phyloP scores from a whole-genome alignment of 768 basidiomycete species.

The Podaxis sp. region DNA sequence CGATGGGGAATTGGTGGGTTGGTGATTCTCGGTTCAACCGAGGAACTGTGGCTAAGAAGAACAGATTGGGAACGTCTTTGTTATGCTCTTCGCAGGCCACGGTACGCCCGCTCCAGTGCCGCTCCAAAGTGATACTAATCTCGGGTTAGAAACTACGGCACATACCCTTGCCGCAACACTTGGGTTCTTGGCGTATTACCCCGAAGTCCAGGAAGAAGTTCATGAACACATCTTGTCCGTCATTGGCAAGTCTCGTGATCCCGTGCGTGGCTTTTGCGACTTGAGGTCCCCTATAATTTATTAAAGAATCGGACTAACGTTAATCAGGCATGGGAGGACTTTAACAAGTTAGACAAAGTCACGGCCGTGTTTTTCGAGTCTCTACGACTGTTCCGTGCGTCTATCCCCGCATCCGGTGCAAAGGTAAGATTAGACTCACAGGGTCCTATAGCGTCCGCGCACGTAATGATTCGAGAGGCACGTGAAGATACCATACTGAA shows the following conservation, averaged over 20 bases:
- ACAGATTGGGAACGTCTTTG: conserved; percentile 53
- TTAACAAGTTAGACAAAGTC: conserved; percentile 39
- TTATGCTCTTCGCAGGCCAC: conserved; percentile 58
- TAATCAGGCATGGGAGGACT: conserved; percentile 37
- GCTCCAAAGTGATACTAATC: neutral
- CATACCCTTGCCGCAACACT: conserved; percentile 46
- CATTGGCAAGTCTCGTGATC: conserved; percentile 30
- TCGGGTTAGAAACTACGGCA: conserved; percentile 45
- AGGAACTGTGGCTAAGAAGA: neutral
- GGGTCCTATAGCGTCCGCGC: conserved; percentile 32
- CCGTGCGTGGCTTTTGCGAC: conserved; percentile 22
- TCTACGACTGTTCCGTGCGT: conserved; percentile 45
- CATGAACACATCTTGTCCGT: conserved; percentile 41
- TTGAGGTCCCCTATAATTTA: neutral
- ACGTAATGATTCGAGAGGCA: conserved; percentile 41
- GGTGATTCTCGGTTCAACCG: neutral
- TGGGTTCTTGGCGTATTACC: conserved; percentile 42
- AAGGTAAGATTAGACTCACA: neutral
- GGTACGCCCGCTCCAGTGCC: conserved; percentile 28
- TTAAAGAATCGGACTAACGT: neutral
- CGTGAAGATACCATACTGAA: conserved; percentile 39
- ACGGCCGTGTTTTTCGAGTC: conserved; percentile 43
- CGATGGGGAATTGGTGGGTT: conserved; percentile 38
- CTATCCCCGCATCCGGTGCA: neutral
- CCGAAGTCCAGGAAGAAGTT: conserved; percentile 47